phyloP scores from a whole-genome alignment of 352 stramenopile genomes.

The Phytophthora ohioensis region DNA sequence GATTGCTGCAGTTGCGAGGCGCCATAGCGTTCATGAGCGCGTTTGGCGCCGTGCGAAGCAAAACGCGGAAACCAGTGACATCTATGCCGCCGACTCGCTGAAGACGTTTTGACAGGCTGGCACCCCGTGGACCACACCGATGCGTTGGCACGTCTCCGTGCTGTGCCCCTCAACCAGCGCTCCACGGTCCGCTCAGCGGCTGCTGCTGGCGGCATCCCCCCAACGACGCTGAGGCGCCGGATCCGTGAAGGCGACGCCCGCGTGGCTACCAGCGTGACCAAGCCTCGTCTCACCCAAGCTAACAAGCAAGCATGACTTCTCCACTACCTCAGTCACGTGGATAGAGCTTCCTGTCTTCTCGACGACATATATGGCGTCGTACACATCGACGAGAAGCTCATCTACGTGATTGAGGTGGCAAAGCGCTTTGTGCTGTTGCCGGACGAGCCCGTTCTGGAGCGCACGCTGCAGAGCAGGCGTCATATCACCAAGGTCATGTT shows the following conservation, averaged over 20 bases:
- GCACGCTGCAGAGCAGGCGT: no score
- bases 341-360: conserved; percentile 8
- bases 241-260: background rate
- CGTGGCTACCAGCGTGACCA: background rate
- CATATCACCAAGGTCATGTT: no score
- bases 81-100: background rate
- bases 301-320: conserved; percentile 6
- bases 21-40: background rate
- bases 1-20: background rate
- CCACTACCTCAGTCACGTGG: conserved; percentile 12
- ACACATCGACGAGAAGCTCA: conserved; percentile 41
- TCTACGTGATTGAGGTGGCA: conserved; percentile 30
- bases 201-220: background rate
- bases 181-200: conserved; percentile 7
- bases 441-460: no score
- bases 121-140: no score
- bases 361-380: conserved; percentile 29
- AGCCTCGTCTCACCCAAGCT: conserved; percentile 5
- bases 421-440: background rate
- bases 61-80: background rate
- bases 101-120: no score
- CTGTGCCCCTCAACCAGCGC: background rate
- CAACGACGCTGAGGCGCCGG: background rate
- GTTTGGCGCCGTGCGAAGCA: conserved; percentile 1
- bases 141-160: background rate